phyloP scores from a whole-genome alignment of 441 rosid species.

The Lepidium campestre region DNA sequence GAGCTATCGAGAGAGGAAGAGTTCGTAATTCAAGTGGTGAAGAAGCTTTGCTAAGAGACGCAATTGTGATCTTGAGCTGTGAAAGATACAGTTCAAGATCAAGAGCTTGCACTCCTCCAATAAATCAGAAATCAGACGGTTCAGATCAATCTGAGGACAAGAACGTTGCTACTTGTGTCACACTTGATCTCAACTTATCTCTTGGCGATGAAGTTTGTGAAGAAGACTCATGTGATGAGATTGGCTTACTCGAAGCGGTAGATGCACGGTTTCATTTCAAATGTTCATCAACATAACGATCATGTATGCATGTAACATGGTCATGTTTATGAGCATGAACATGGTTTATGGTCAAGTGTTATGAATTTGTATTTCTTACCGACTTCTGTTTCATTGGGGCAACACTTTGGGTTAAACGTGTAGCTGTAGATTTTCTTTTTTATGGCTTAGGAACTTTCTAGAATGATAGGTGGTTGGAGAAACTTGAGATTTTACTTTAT shows the following conservation, averaged over 20 bases:
- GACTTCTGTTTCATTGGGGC: conserved; percentile 9
- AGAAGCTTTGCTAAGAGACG: conserved; percentile 42
- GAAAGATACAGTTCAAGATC: conserved; percentile 67
- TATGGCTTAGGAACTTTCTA: conserved; percentile 13
- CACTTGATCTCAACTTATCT: conserved; percentile 58
- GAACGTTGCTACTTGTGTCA: conserved; percentile 34
- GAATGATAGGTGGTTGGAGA: conserved; percentile 11
- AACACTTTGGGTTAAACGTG: conserved; percentile 23
- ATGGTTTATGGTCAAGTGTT: not conserved
- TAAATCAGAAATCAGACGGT: conserved; percentile 26
- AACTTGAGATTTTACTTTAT: not conserved
- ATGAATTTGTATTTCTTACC: not conserved
- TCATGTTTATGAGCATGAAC: not conserved
- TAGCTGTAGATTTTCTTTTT: conserved; percentile 14
- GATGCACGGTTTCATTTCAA: conserved; percentile 47
- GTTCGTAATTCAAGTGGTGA: conserved; percentile 31
- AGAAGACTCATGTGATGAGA: conserved; percentile 32
- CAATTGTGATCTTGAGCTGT: conserved; percentile 56
- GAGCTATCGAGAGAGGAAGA: conserved; percentile 65
- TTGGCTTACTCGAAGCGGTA: conserved; percentile 57
- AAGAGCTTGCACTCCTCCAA: conserved; percentile 47
- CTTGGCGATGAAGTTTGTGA: conserved; percentile 35
- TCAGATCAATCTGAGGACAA: conserved; percentile 34
- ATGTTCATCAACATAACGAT: conserved; percentile 9
- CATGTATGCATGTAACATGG: conserved; percentile 9